A percentile compares a stretch with the other conserved stretches of the same genome.
Evolutionary conservation across 2,329 filamentous ascomycete genomes (phyloP).

Genomic region (Cladophialophora immunda): DNA sequence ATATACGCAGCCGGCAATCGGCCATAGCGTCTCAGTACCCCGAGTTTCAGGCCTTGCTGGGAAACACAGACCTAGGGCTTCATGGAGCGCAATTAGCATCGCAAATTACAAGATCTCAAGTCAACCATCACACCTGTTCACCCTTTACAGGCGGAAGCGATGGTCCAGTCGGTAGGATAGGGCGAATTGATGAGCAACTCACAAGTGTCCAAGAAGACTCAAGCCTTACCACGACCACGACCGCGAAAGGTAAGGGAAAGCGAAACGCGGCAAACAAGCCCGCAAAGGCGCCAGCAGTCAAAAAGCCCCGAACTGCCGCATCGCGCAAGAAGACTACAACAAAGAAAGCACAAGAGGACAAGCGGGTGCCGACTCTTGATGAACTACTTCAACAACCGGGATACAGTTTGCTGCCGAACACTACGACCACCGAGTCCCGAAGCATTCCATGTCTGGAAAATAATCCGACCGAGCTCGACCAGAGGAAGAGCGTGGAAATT

Average conservation of each 20-base stretch:
- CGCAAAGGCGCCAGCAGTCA: conserved; percentile 22
- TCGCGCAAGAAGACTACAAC: conserved; percentile 16
- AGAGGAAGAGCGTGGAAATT: conserved; percentile 21
- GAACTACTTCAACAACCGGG: conserved; percentile 31
- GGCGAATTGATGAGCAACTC: neutral
- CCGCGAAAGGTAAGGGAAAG: conserved; percentile 27
- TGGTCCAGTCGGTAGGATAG: neutral
- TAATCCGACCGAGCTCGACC: neutral
- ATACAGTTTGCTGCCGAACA: conserved; percentile 11
- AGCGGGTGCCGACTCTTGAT: conserved; percentile 30
- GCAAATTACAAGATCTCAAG: neutral
- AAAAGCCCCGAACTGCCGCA: conserved; percentile 29
- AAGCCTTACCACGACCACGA: neutral
- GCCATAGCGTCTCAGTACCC: neutral
- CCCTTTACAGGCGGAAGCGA: neutral
- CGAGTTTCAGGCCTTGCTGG: neutral
- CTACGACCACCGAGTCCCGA: neutral
- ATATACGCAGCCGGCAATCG: neutral
- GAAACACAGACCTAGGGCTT: neutral
- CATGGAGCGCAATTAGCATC: neutral
- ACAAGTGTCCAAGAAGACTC: neutral
- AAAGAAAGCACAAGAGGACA: conserved; percentile 23
- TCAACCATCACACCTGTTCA: neutral
- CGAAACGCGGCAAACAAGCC: conserved; percentile 19
- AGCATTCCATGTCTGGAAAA: conserved; percentile 3